Percentiles rank a stretch among this genome's conserved stretches.
These are phyloP conservation scores for Suillus decipiens DNA, from an alignment of 768 basidiomycete species.

Conservation along the genomic window DNA sequence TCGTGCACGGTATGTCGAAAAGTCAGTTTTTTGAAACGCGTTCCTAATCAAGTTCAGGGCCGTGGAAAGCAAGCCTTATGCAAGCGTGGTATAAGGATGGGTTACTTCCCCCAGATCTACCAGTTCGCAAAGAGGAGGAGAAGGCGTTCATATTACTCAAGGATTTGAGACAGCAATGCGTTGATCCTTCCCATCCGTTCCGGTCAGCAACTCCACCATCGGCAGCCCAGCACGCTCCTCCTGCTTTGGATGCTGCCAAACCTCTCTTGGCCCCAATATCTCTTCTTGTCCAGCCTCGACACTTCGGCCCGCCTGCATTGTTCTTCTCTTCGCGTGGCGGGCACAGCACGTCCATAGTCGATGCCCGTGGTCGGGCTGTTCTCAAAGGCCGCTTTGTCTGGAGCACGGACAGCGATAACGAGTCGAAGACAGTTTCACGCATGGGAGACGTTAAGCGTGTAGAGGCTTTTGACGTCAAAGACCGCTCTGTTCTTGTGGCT, in stretches of 20 bases:
- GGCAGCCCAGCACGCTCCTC: constrained; percentile 26
- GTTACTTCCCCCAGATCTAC: constrained; percentile 77
- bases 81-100: constrained; percentile 89
- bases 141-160: constrained; percentile 64
- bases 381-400: constrained; percentile 79
- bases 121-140: constrained; percentile 78
- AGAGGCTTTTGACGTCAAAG: constrained; percentile 78
- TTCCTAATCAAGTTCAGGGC: constrained; percentile 49
- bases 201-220: constrained; percentile 45
- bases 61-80: constrained; percentile 88
- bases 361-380: constrained; percentile 82
- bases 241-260: constrained; percentile 42
- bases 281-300: constrained; percentile 72
- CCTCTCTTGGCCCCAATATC: constrained; percentile 75
- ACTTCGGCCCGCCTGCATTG: constrained; percentile 84
- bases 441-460: constrained; percentile 84
- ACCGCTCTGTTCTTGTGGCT: constrained; percentile 78
- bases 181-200: constrained; percentile 85
- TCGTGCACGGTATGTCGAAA: constrained; percentile 65
- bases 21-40: background rate
- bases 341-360: constrained; percentile 85
- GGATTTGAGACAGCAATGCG: constrained; percentile 73
- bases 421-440: constrained; percentile 37
- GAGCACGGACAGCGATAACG: constrained; percentile 64
- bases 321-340: constrained; percentile 91